phyloP scores from a whole-genome alignment of 495 filamentous ascomycete genomes.

The Hypoxylon intermedium region DNA sequence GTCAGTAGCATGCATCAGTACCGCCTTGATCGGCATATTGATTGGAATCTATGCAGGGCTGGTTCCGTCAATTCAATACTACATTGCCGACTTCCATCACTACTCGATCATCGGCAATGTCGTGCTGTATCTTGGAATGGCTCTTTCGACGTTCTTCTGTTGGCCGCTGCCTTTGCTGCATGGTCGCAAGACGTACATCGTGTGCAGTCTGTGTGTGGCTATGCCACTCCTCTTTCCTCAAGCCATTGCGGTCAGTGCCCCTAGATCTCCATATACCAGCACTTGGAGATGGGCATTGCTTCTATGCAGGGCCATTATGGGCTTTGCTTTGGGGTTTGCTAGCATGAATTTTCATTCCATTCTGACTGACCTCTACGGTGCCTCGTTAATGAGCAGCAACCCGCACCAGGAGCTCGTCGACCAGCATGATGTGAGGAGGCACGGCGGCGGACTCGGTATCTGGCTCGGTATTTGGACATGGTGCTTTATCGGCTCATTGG shows the following conservation, averaged over 20 bases:
- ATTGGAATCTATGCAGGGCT: constrained; percentile 78
- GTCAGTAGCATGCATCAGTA: constrained; percentile 71
- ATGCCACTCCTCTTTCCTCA: constrained; percentile 79
- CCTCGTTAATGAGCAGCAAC: constrained; percentile 71
- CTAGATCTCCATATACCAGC: constrained; percentile 62
- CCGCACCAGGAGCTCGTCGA: constrained; percentile 74
- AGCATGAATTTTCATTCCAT: constrained; percentile 76
- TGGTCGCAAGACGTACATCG: constrained; percentile 75
- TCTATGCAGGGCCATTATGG: constrained; percentile 66
- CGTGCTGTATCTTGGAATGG: constrained; percentile 71
- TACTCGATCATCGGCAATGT: constrained; percentile 74
- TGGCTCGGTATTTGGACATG: constrained; percentile 82
- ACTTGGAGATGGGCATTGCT: constrained; percentile 67
- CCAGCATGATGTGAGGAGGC: constrained; percentile 66
- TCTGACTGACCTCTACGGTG: constrained; percentile 76
- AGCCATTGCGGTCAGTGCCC: constrained; percentile 63
- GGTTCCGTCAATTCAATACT: constrained; percentile 76
- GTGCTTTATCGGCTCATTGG: constrained; percentile 71
- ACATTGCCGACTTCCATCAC: constrained; percentile 68
- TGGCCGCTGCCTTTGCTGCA: constrained; percentile 81
- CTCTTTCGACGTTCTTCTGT: constrained; percentile 69
- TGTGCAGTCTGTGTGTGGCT: constrained; percentile 68
- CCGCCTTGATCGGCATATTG: constrained; percentile 69
- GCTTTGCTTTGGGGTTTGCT: constrained; percentile 72
- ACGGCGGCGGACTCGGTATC: constrained; percentile 76